Conservation (phyloP, 1,139 yeast species). For the Waltiozyma sp. region DNA sequence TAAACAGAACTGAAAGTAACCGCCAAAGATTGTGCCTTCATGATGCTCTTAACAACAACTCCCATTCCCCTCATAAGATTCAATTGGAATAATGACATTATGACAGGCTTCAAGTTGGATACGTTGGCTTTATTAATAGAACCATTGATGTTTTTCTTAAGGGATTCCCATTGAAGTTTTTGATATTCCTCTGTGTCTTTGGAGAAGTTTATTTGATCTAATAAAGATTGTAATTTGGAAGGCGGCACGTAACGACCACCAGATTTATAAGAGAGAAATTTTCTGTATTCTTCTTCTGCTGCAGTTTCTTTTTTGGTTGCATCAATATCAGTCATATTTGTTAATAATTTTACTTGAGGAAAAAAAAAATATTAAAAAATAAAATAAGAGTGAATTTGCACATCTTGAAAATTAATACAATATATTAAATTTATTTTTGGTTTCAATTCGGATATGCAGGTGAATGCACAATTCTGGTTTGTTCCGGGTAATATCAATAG, state of each 20-base stretch:
- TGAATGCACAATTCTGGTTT: no score
- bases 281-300: constrained; percentile 26
- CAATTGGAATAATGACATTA: constrained; percentile 36
- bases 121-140: constrained; percentile 34
- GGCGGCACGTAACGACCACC: constrained; percentile 45
- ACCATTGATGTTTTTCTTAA: constrained; percentile 37
- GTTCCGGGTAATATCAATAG: no score
- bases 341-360: no score
- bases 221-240: constrained; percentile 33
- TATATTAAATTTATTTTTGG: no score
- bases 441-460: no score
- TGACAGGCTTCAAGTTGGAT: constrained; percentile 37
- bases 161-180: constrained; percentile 40
- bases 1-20: constrained; percentile 35
- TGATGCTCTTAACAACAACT: constrained; percentile 40
- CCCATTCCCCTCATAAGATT: constrained; percentile 57
- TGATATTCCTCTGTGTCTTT: constrained; percentile 31
- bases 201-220: constrained; percentile 25
- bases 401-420: no score
- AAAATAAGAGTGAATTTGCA: no score
- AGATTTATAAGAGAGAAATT: constrained; percentile 28
- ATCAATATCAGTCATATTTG: no score
- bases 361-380: no score
- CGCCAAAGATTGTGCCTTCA: constrained; percentile 41
- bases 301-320: no score